phyloP scores from a whole-genome alignment of 2,329 filamentous ascomycete species.

The Botrytis sinoallii region DNA sequence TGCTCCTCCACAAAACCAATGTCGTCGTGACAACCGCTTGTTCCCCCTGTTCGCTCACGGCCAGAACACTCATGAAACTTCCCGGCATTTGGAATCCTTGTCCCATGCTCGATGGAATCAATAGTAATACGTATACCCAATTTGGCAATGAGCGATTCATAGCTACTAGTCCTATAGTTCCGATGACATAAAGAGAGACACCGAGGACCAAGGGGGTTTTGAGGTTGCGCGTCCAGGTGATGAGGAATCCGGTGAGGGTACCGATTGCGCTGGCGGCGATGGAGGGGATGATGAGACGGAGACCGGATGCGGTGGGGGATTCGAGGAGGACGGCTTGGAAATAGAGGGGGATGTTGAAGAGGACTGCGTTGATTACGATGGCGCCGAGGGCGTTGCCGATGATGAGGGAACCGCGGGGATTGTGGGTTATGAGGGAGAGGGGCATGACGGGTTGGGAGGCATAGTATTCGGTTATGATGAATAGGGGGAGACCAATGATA shows the following conservation, averaged over 20 bases:
- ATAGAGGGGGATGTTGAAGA: constrained; percentile 67
- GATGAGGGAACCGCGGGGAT: constrained; percentile 57
- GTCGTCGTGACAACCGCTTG: constrained; percentile 70
- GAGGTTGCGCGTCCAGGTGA: constrained; percentile 56
- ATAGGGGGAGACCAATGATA: constrained; percentile 47
- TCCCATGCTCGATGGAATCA: constrained; percentile 56
- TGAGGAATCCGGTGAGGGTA: constrained; percentile 58
- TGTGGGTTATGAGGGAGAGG: constrained; percentile 47
- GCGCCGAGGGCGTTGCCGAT: constrained; percentile 53
- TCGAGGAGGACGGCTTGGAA: constrained; percentile 73
- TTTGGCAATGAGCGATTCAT: constrained; percentile 52
- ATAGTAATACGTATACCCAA: constrained; percentile 53
- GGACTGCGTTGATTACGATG: constrained; percentile 52
- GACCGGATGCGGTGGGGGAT: constrained; percentile 67
- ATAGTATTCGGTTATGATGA: constrained; percentile 51
- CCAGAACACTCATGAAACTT: constrained; percentile 61
- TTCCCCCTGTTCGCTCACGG: constrained; percentile 55
- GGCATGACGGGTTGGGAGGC: constrained; percentile 59
- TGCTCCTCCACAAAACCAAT: constrained; percentile 65
- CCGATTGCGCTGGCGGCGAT: constrained; percentile 54
- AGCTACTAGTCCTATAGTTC: constrained; percentile 48
- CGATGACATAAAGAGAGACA: constrained; percentile 46
- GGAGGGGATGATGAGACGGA: constrained; percentile 65
- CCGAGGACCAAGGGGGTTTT: constrained; percentile 59
- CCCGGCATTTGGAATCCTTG: constrained; percentile 64